Conservation (phyloP, 768 basidiomycete species). For the Exsudoporus frostii region DNA sequence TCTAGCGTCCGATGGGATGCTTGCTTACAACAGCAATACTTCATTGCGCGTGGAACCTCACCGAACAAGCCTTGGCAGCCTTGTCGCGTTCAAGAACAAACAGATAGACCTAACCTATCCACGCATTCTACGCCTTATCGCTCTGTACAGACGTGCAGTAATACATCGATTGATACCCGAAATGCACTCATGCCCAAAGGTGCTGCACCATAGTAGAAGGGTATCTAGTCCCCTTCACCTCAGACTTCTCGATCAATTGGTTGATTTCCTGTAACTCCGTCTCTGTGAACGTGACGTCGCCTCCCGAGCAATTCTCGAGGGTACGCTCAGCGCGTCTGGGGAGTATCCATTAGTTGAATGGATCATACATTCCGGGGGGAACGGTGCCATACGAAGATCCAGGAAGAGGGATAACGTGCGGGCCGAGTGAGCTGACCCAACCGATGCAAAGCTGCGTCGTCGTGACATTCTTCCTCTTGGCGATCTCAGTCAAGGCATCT, state of each 20-base stretch:
- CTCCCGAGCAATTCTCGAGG: slow-evolving; percentile 44
- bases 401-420: slow-evolving; percentile 48
- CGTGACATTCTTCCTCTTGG: slow-evolving; percentile 41
- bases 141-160: not conserved
- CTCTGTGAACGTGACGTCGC: slow-evolving; percentile 39
- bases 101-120: not conserved
- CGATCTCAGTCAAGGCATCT: slow-evolving; percentile 39
- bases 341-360: not conserved
- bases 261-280: slow-evolving; percentile 41
- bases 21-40: not conserved
- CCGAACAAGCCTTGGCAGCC: too few relatives aligned
- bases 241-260: slow-evolving; percentile 32
- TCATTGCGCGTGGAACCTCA: not conserved
- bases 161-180: not conserved
- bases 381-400: slow-evolving; percentile 39
- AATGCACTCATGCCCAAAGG: slow-evolving; percentile 33
- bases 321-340: slow-evolving; percentile 37
- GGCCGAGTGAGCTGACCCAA: slow-evolving; percentile 40
- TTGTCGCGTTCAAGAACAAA: too few relatives aligned
- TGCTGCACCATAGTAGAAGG: slow-evolving; percentile 12
- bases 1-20: not conserved
- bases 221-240: slow-evolving; percentile 42
- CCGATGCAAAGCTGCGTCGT: slow-evolving; percentile 42
- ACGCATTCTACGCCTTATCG: not conserved
- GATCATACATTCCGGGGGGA: not conserved